Base-by-base conservation (phyloP, 257 asterid species). In the Salvia splendens region DNA sequence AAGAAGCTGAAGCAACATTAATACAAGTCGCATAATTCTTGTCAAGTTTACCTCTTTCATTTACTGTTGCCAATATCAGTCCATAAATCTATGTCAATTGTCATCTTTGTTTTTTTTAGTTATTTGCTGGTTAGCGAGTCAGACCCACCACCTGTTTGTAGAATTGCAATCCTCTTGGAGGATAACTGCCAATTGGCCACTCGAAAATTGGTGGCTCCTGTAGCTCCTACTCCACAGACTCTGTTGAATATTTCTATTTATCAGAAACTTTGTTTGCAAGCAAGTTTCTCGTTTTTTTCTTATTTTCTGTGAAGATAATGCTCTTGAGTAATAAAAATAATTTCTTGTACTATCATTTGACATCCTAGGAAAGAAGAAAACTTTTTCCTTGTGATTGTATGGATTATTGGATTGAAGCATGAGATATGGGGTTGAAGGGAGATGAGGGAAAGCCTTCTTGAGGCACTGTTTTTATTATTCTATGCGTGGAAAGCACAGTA, bases 181-280 rank as follows among this genome's bases (percentile, higher is more conserved):
- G 79, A 84, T 85, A 79, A 62, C 74, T 82, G 30, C 30, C 30
- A 24, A 24, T 24, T 24, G 77, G 32, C 98, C 96, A 89, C 94
- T 78, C 81, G 80, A 81, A 81, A 78, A 82, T 65, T 67, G 78
- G 98, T 89, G 98, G 94, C 80, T 82, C 73, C 72, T 80, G 81
- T 80, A 65, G 73, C 79, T 71, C 75, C 30, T 24, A 24, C 30
- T 24, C 30, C 30, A 24, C 30, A 1, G 57, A 33, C 69, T 68
- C 70, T 73, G 60, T 36, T 67, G 51, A 3, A 30, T 43, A 68
- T 57, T 64, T 75, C 47, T 78, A 71, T 64, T 71, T 83, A 80
- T 73, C 71, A 55, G 59, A 67, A 24, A 67, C 76, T 78, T 77
- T 67, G 9, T 36, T 60, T 15, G 75, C 77, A 58, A 74, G 57